Evolutionary conservation across 2,329 filamentous ascomycete species (phyloP), one percentile per base, ranked within the genome.

Genomic region (Chrysoporthe deuterocubensis): DNA sequence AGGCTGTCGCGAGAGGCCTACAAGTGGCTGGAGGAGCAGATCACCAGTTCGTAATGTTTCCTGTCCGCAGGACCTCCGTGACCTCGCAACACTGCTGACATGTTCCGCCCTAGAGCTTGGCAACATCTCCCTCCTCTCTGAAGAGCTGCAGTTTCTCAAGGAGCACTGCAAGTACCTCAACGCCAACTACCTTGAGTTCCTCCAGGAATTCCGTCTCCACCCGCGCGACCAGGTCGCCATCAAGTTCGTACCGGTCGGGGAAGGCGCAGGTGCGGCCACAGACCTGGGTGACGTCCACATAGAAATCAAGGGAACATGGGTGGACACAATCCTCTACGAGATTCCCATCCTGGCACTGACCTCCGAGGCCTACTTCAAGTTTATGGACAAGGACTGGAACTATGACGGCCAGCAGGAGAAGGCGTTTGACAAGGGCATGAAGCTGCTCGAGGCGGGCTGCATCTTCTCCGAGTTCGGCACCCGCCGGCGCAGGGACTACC

Each of bases 351-450:
- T 99, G 26, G 94, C 96, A 2, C 80, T 99, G 71, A 93, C 95
- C 1, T 97, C 94, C 60, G 95, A 99, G 79, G 93, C 96, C 62
- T 99, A 97, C 81, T 99, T 99, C 85, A 94, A 92, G 76, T 98
- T 97, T 80, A 93, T 94, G 83, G 94, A 99, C 76, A 92, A 81
- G 64, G 94, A 97, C 77, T 99, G 96, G 96, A 90, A 87, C 73
- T 92, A 98, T 74, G 87, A 92, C 6, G 91, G 90, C 2, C 96
- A 99, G 78, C 89, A 97, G 75, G 90, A 97, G 62, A 90, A 90
- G 73, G 94, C 96, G 1, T 93, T 89, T 71, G 83, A 87, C 9
- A 99, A 99, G 81, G 96, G 93, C 2, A 83, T 90, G 71, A 84
- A 84, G 64, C 83, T 99, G 44, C 81, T 99, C 13, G 85, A 96